phyloP scores from a whole-genome alignment of 2,329 filamentous ascomycete species.

The Graphilbum fragrans region DNA sequence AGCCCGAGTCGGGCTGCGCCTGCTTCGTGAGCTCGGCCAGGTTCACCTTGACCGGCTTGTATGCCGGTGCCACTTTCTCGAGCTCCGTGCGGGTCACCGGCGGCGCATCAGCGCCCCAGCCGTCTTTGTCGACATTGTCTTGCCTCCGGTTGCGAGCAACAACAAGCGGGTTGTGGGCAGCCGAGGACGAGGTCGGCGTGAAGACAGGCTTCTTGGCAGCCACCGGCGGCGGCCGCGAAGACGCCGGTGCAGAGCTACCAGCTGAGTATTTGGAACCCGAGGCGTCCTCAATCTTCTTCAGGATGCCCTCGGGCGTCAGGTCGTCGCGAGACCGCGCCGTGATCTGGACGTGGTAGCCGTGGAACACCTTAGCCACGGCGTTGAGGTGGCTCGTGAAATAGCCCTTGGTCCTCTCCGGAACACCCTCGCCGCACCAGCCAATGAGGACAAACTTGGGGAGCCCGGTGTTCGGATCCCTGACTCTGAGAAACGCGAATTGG shows the following conservation, averaged over 20 bases:
- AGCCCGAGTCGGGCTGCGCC: constrained; percentile 44
- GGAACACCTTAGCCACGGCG: constrained; percentile 80
- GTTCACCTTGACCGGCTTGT: constrained; percentile 92
- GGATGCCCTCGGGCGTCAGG: constrained; percentile 73
- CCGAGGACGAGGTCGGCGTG: constrained; percentile 53
- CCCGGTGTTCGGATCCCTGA: constrained; percentile 84
- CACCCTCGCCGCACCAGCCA: constrained; percentile 93
- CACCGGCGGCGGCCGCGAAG: constrained; percentile 44
- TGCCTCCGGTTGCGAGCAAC: constrained; percentile 50
- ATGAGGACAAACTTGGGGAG: constrained; percentile 90
- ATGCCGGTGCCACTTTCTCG: constrained; percentile 85
- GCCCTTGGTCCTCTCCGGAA: constrained; percentile 95
- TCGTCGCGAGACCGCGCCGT: constrained; percentile 87
- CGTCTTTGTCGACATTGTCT: constrained; percentile 63
- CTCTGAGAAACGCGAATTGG: constrained; percentile 92
- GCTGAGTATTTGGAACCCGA: constrained; percentile 90
- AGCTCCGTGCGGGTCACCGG: constrained; percentile 74
- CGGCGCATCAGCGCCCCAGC: constrained; percentile 93
- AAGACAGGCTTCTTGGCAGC: constrained; percentile 85
- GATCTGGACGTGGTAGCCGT: constrained; percentile 96
- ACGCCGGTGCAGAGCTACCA: constrained; percentile 40
- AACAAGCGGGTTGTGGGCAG: constrained; percentile 52
- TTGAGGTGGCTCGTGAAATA: constrained; percentile 94
- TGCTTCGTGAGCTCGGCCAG: constrained; percentile 73
- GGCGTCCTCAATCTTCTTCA: constrained; percentile 88